phyloP scores from a whole-genome alignment of 192 early-diverging fungal genomes.

The Phlyctochytrium bullatum region DNA sequence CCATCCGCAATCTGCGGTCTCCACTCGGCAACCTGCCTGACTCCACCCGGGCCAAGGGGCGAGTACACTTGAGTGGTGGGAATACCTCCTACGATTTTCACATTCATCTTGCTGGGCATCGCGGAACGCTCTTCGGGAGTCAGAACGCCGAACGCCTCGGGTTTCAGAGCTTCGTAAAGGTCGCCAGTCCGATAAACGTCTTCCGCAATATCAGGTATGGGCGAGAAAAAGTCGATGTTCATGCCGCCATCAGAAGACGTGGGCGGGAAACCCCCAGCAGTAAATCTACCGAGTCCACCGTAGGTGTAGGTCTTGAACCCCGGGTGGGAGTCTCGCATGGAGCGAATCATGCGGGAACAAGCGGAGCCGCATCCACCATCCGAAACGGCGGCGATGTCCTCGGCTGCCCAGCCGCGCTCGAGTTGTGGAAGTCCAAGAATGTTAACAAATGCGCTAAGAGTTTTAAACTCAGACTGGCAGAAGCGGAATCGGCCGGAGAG shows the following conservation, averaged over 20 bases:
- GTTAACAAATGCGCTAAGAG: too few species aligned
- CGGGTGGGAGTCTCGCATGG: too few species aligned
- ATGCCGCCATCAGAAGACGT: background rate
- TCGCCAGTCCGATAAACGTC: too few species aligned
- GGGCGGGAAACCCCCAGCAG: too few species aligned
- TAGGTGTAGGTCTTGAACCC: too few species aligned
- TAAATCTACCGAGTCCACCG: too few species aligned
- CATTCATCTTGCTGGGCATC: background rate
- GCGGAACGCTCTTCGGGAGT: background rate
- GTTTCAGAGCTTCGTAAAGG: too few species aligned
- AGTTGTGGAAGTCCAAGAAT: too few species aligned
- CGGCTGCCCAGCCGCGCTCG: background rate
- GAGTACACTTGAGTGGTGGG: background rate
- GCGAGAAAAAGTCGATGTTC: background rate
- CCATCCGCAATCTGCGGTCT: background rate
- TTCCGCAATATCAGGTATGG: background rate
- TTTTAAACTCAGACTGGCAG: too few species aligned
- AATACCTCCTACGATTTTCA: background rate
- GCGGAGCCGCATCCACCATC: background rate
- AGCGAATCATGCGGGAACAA: background rate
- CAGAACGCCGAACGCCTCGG: too few species aligned
- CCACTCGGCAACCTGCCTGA: background rate
- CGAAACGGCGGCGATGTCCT: background rate
- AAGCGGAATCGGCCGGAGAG: too few species aligned
- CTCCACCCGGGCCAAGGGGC: background rate